Base-by-base conservation (phyloP, 805 yeast genomes). In the Wickerhamiella sergipiensis region DNA sequence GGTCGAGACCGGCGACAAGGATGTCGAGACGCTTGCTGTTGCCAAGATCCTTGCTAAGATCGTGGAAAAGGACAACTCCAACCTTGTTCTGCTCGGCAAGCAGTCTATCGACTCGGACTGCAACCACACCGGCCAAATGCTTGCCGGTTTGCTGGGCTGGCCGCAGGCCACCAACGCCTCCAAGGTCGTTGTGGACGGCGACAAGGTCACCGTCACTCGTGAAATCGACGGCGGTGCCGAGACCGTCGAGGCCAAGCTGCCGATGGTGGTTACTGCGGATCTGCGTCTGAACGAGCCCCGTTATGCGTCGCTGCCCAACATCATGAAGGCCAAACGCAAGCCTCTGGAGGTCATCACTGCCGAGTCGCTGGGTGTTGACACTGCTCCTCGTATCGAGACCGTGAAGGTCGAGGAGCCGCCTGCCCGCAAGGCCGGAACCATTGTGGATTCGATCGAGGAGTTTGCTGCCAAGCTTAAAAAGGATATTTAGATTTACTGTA, bases 311-410 rank as follows among this genome's bases (percentile, higher is more conserved):
- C 75, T 92, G 64, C 97, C 96, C 54, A 92, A 90, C 67, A 78
- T 89, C 72, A 92, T 92, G 97, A 92, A 92, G 74, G 97, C 97
- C 51, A 92, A 92, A 74, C 89, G 89, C 79, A 89, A 87, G 74
- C 95, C 95, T 3, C 73, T 89, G 65, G 86, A 80, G 59, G 73
- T 78, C 62, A 66, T 78, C 67, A 76, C 71, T 66, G 67, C 81
- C 19, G 71, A 63, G n/a, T 94, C 85, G 59, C 76, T 85, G 53
- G 84, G 81, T n/a, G 74, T 83, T 33, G 84, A 81, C 44, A 63
- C 79, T 10, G 66, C 76, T 31, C 75, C 77, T 38, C 78, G 90
- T 60, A 68, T 89, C 53, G 80, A 85, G 63, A 72, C 80, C 2
- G 62, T 85, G 52, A 77, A 80, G 63, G 82, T 92, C 15, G 80